Evolutionary conservation across 2,329 filamentous ascomycete species (phyloP).

Genomic region (Microcera coccophila): DNA sequence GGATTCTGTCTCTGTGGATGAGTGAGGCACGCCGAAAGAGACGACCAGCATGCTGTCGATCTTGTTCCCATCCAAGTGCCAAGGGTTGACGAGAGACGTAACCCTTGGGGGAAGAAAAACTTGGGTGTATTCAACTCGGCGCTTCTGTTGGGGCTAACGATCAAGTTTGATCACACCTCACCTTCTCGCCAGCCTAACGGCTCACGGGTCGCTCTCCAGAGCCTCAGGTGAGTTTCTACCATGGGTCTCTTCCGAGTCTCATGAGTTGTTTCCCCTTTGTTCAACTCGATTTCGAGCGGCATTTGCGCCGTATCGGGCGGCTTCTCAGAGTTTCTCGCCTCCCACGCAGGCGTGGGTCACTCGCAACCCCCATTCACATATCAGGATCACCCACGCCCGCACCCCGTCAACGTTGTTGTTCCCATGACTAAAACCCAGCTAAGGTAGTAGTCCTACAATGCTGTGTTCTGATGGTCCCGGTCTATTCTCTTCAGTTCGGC

Average conservation of each 20-base stretch:
- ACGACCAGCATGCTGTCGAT: no score
- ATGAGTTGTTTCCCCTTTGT: slow-evolving; percentile 1
- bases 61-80: no score
- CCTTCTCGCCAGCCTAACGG: no score
- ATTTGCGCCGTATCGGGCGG: not conserved
- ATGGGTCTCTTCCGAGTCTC: not conserved
- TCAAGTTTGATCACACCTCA: no score
- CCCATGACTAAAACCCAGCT: slow-evolving; percentile 24
- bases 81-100: no score
- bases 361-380: slow-evolving; percentile 7
- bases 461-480: slow-evolving; percentile 6
- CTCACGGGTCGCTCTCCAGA: no score
- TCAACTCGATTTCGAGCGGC: not conserved
- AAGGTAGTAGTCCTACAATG: slow-evolving; percentile 14
- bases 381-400: slow-evolving; percentile 14
- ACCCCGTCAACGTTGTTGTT: slow-evolving; percentile 10
- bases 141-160: no score
- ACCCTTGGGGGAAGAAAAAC: no score
- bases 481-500: slow-evolving; percentile 5
- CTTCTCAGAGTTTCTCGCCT: not conserved
- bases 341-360: slow-evolving; percentile 16
- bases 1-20: no score
- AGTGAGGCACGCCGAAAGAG: no score
- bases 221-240: slow-evolving; percentile 3
- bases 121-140: no score